phyloP scores from a whole-genome alignment of 257 asterid species.

The Capsicum chinense region DNA sequence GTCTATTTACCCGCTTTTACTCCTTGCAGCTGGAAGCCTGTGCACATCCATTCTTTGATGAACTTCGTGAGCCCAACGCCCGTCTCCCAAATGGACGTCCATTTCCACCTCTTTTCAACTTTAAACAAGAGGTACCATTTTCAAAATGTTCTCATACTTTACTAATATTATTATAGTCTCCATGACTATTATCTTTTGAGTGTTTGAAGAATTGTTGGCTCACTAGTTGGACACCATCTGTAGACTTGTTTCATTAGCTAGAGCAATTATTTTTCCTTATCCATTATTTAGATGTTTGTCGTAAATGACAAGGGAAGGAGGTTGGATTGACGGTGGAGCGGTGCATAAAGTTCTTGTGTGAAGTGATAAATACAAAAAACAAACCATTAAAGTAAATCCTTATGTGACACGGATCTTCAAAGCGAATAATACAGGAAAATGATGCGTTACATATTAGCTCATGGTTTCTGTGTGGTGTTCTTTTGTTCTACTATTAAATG shows the following conservation, averaged over 20 bases:
- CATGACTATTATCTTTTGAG: not conserved
- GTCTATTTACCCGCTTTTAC: conserved; percentile 20
- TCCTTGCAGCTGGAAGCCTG: conserved; percentile 82
- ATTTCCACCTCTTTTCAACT: conserved; percentile 79
- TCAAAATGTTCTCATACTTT: not conserved
- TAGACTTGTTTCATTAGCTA: not conserved
- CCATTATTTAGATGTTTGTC: not conserved
- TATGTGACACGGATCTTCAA: conserved; percentile 1
- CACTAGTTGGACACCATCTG: not conserved
- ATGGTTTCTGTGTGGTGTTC: conserved; percentile 1
- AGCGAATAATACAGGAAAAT: not conserved
- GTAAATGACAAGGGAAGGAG: not conserved
- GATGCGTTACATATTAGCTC: conserved; percentile 22
- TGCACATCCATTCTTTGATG: conserved; percentile 87
- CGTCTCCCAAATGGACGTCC: conserved; percentile 83
- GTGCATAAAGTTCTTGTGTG: not conserved
- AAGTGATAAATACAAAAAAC: conserved; percentile 4
- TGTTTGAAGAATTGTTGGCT: not conserved
- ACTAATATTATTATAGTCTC: not conserved
- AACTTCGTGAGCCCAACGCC: conserved; percentile 80
- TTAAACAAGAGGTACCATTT: conserved; percentile 74
- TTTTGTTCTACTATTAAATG: not conserved
- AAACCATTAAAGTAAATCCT: not conserved
- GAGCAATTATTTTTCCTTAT: not conserved
- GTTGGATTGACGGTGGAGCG: not conserved